phyloP scores from a whole-genome alignment of 331 rosid species.

The Quercus lobata region DNA sequence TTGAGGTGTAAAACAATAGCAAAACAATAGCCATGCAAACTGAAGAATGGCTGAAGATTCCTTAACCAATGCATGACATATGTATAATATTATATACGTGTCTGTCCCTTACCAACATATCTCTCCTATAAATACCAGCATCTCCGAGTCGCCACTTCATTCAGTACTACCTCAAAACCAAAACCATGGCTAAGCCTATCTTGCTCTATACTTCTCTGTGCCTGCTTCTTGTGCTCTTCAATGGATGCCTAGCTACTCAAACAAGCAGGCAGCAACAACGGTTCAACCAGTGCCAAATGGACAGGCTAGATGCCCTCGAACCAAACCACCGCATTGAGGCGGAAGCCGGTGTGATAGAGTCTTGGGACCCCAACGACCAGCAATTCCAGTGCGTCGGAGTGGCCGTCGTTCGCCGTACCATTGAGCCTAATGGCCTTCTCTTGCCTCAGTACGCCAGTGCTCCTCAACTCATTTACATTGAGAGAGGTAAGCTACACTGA shows the following conservation, averaged over 20 bases:
- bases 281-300: conserved; percentile 41
- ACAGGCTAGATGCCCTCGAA: conserved; percentile 41
- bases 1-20: conserved; percentile 44
- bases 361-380: conserved; percentile 48
- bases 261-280: not conserved
- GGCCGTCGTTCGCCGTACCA: conserved; percentile 24
- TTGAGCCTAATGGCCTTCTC: conserved; percentile 53
- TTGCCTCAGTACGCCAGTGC: conserved; percentile 50
- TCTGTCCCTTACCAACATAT: conserved; percentile 2
- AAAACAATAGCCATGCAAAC: conserved; percentile 39
- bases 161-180: conserved; percentile 27
- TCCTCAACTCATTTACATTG: conserved; percentile 34
- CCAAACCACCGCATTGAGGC: conserved; percentile 44
- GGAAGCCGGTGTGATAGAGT: conserved; percentile 55
- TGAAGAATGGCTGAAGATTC: conserved; percentile 40
- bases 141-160: conserved; percentile 28
- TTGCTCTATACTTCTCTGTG: conserved; percentile 36
- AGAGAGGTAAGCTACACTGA: conserved; percentile 6
- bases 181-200: conserved; percentile 33
- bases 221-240: conserved; percentile 27
- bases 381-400: conserved; percentile 54
- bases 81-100: conserved; percentile 21
- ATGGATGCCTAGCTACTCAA: conserved; percentile 33
- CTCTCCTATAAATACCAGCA: conserved; percentile 31
- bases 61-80: not conserved